Base-by-base conservation (phyloP, 768 basidiomycete genomes). In the Leccinellum albellum region DNA sequence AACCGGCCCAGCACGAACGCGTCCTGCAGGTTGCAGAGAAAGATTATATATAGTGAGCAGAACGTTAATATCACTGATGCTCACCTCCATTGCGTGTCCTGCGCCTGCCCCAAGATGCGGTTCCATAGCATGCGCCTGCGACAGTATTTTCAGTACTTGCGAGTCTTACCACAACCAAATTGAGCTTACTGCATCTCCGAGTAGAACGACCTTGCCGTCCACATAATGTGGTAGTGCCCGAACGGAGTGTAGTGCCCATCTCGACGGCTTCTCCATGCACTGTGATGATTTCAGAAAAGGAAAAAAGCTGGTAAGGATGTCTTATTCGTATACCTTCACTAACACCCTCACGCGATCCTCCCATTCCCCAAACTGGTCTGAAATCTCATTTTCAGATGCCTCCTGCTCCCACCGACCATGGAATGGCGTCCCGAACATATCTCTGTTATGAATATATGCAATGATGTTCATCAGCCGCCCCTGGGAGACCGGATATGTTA, bases 11-110 rank as follows among this genome's bases (percentile, higher is more conserved):
- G 61, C 13, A 74, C 59, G 51, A 65, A 65, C 17, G 67, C 70
- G 49, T 75, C 76, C 66, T 67, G 21, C 1, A 12, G 21, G 21
- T 17, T 28, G 28, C 28, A 28, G 12, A 4, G 29, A 21, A 15
- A 1, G 20, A 15, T 56, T 2, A 26, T 3, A 47, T 29, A 12
- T 6, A n/a, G 4, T 6, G 3, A 8, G 15, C 5, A 1, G 3
- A 5, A 14, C 51, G 62, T 26, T 20, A 14, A 10, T 8, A 9
- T 8, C 23, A 15, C 15, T 15, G 20, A 40, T 8, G 48, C 65
- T 12, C 45, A 78, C 79, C 66, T 82, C 82, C n/a, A 81, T 74
- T 1, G 80, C 79, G 53, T 79, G 79, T 4, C 79, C 78, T 3
- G 79, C 82, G 3, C 81, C 80, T 0, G 78, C 74, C 1, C 77